phyloP scores from a whole-genome alignment of 106 monocot species.

The Dendrobium chrysotoxum region DNA sequence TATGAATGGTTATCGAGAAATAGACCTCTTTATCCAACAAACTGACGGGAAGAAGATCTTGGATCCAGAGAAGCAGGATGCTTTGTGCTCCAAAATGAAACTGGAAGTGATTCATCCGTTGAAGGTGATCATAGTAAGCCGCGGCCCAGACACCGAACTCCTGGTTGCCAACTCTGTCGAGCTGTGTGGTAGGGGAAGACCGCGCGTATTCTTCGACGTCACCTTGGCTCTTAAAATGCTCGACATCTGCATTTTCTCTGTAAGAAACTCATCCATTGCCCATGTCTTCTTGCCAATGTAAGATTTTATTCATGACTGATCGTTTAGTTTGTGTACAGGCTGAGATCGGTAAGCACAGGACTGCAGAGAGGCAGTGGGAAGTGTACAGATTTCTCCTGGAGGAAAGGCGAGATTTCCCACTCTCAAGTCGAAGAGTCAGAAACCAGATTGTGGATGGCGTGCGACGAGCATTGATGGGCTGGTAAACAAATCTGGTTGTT shows the following conservation, averaged over 20 bases:
- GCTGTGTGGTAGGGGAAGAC: constrained; percentile 77
- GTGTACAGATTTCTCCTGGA: constrained; percentile 84
- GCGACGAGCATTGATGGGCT: constrained; percentile 75
- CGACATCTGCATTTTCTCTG: constrained; percentile 91
- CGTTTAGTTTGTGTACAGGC: constrained; percentile 32
- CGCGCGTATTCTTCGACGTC: constrained; percentile 76
- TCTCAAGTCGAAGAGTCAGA: constrained; percentile 31
- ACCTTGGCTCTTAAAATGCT: constrained; percentile 62
- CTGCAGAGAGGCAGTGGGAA: constrained; percentile 79
- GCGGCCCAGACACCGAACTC: constrained; percentile 89
- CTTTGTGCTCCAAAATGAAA: constrained; percentile 44
- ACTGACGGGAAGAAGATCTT: constrained; percentile 73
- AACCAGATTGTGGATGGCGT: constrained; percentile 69
- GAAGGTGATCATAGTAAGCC: constrained; percentile 54
- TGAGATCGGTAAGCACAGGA: constrained; percentile 65
- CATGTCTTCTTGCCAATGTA: not conserved
- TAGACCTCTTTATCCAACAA: constrained; percentile 83
- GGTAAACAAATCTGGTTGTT: constrained; percentile 3
- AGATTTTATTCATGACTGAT: not conserved
- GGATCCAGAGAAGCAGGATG: constrained; percentile 69
- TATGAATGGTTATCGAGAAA: constrained; percentile 70
- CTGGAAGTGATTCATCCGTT: constrained; percentile 84
- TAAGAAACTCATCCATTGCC: constrained; percentile 17
- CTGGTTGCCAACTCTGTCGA: constrained; percentile 91
- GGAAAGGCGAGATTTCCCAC: constrained; percentile 51